phyloP scores from a whole-genome alignment of 345 rosid genomes.

The Euphorbia tirucalli region DNA sequence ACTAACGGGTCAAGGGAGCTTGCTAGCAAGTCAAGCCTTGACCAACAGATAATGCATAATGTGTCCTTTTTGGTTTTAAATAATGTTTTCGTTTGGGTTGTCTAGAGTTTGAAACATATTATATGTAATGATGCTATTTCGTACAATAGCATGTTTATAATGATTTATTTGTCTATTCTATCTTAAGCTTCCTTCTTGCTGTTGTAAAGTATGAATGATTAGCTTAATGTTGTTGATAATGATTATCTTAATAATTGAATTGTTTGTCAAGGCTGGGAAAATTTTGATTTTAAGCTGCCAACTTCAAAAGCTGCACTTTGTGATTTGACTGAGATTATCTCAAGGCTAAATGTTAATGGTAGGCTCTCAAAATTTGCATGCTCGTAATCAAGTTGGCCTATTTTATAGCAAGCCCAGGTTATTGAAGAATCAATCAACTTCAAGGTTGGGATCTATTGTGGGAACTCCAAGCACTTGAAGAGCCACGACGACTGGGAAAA shows the following conservation, averaged over 20 bases:
- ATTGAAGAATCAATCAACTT: conserved; percentile 63
- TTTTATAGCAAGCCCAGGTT: conserved; percentile 81
- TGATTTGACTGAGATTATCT: conserved; percentile 1
- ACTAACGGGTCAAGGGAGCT: neutral
- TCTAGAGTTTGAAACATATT: neutral
- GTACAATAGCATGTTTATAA: neutral
- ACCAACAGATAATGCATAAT: neutral
- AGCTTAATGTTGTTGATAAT: neutral
- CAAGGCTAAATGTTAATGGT: neutral
- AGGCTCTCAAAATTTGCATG: neutral
- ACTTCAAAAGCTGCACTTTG: neutral
- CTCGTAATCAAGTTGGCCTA: conserved; percentile 19
- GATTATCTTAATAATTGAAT: neutral
- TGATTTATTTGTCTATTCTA: neutral
- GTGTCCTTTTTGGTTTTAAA: neutral
- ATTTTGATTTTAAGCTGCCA: neutral
- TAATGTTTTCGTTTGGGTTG: neutral
- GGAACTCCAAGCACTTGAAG: conserved; percentile 51
- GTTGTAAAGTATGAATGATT: neutral
- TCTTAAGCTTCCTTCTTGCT: conserved; percentile 1
- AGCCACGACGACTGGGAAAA: conserved; percentile 68
- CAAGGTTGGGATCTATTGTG: conserved; percentile 67
- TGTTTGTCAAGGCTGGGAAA: neutral
- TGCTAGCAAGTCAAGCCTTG: neutral
- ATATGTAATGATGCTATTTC: neutral